Evolutionary conservation across 2,329 filamentous ascomycete species (phyloP), one percentile per base, ranked within the genome.

Genomic region (Cordyceps pruinosa): DNA sequence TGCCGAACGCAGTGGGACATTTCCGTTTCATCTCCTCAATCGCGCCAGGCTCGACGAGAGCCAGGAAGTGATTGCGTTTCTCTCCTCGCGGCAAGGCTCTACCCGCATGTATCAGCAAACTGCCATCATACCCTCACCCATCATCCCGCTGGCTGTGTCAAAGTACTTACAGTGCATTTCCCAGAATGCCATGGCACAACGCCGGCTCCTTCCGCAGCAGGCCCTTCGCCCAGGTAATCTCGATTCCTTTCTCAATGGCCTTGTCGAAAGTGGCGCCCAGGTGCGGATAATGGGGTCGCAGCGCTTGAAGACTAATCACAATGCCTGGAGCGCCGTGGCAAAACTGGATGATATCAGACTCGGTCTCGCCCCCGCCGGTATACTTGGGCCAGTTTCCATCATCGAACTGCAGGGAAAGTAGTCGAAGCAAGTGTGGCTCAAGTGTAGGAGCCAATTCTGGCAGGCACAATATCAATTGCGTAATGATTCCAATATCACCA

Each of bases 301-400:
- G 75, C 1, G 80, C 78, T 5, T 77, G 64, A 9, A 89, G 73
- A 6, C 82, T 84, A 32, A 79, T 70, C 9, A 87, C 70, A 23
- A 87, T 78, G 0, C 85, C 86, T 2, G 85, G 81, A 0, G 82
- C 83, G 3, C 86, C 86, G 63, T 88, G 85, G 64, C 84, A 88
- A 69, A 86, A 84, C 65, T 88, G 84, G 7, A 88, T 78, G 7
- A 84, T 71, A 42, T 74, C 62, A 13, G 61, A 70, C 60, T 76
- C 72, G 47, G 72, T 75, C 28, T 63, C 66, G 32, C 67, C 78
- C 72, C 52, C 75, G 67, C 59, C 75, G 53, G 52, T 66, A 35
- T 59, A 76, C 10, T 80, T 78, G 0, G 83, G 82, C 72, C 85
- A 88, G 65, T 87, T 88, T 4, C 85, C 85, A 59, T 78, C 80